Evolutionary conservation across 352 stramenopile species (phyloP).

Genomic region (Peronospora belbahrii): DNA sequence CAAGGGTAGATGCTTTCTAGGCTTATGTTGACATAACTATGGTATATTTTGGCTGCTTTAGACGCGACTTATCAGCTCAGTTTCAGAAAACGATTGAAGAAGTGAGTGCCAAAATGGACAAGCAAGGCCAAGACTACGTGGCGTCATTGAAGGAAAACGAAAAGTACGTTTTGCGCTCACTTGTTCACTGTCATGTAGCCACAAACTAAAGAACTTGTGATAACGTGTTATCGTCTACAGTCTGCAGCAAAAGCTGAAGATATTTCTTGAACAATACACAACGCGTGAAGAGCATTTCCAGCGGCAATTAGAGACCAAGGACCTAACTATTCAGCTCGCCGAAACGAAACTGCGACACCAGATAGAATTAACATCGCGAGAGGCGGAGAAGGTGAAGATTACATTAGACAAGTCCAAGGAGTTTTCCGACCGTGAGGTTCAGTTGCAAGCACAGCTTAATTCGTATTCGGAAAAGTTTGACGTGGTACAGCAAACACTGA

Average conservation of each 20-base stretch:
- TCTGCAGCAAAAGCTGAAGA: conserved; percentile 78
- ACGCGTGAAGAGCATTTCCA: conserved; percentile 78
- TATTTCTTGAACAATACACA: conserved; percentile 75
- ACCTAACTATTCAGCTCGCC: conserved; percentile 68
- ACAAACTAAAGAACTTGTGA: not conserved
- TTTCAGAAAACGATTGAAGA: conserved; percentile 86
- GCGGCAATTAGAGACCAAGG: conserved; percentile 76
- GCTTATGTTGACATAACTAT: too few species aligned
- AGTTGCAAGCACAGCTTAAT: conserved; percentile 69
- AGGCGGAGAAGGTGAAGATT: conserved; percentile 62
- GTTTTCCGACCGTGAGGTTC: conserved; percentile 66
- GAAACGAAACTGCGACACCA: conserved; percentile 80
- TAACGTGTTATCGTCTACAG: conserved; percentile 18
- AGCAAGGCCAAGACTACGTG: conserved; percentile 80
- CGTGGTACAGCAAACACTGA: conserved; percentile 75
- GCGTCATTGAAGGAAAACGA: conserved; percentile 81
- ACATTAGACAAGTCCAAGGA: conserved; percentile 79
- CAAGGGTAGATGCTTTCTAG: too few species aligned
- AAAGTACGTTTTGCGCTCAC: conserved; percentile 27
- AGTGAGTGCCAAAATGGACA: conserved; percentile 85
- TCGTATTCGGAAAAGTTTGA: conserved; percentile 85
- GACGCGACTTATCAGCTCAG: conserved; percentile 59
- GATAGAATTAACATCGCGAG: conserved; percentile 56
- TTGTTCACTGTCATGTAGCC: not conserved
- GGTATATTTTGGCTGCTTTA: conserved; percentile 22